Percentiles rank a stretch among this genome's conserved stretches.
phyloP scores from a whole-genome alignment of 352 stramenopile species.

The Halophytophthora batemanensis region DNA sequence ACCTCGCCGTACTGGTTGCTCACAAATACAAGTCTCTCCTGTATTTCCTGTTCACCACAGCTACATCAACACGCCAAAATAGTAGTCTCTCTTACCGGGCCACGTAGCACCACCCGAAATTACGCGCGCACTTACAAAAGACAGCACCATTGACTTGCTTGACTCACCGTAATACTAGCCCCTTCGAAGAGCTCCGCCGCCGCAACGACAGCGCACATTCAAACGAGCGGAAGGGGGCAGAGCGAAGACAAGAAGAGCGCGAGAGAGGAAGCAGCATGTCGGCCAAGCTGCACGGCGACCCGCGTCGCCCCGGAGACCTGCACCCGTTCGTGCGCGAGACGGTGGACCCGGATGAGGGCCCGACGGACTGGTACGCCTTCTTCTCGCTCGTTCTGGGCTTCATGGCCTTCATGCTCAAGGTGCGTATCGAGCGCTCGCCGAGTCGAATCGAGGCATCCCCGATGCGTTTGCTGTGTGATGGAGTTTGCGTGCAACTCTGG shows the following conservation, averaged over 20 bases:
- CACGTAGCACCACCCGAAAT: constrained; percentile 3
- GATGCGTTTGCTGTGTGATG: not conserved
- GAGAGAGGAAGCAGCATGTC: constrained; percentile 18
- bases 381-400: constrained; percentile 61
- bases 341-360: constrained; percentile 31
- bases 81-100: not conserved
- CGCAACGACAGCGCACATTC: constrained; percentile 6
- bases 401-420: constrained; percentile 62
- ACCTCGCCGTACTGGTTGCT: too few species aligned
- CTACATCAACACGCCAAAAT: too few species aligned
- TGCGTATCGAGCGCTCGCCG: constrained; percentile 10
- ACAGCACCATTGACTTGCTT: not conserved
- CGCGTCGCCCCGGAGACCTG: constrained; percentile 56
- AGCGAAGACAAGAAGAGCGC: constrained; percentile 7
- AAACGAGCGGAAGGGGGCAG: not conserved
- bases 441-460: too few species aligned
- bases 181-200: not conserved
- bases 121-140: constrained; percentile 2
- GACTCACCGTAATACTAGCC: not conserved
- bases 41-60: too few species aligned
- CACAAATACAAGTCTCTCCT: too few species aligned
- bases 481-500: not conserved
- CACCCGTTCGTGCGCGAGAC: constrained; percentile 67
- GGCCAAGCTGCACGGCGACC: constrained; percentile 43
- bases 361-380: constrained; percentile 62